Percentiles rank a stretch among this genome's conserved stretches.
These are phyloP conservation scores for Pleurotus platypus DNA, from an alignment of 768 basidiomycete species.

Conservation along the genomic window DNA sequence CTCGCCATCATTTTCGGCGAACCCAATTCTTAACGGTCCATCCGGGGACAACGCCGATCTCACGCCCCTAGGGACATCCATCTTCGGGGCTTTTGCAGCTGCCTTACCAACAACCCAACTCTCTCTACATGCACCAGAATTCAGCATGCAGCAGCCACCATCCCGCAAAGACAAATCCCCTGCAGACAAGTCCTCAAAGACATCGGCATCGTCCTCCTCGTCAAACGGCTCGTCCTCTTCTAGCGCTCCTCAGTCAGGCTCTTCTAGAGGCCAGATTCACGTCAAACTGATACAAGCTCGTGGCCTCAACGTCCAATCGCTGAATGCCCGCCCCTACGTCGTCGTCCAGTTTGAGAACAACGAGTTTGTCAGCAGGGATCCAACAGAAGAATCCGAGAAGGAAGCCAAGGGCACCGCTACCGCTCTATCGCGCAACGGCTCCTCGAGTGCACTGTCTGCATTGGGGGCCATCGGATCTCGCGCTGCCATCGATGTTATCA, in stretches of 20 bases:
- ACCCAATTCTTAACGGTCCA: conserved; percentile 30
- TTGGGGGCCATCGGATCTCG: conserved; percentile 60
- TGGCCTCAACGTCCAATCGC: conserved; percentile 68
- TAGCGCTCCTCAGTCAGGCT: conserved; percentile 27
- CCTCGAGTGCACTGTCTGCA: conserved; percentile 62
- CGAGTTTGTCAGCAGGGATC: conserved; percentile 93
- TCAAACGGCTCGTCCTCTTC: conserved; percentile 22
- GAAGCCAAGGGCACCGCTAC: conserved; percentile 82
- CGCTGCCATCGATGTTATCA: conserved; percentile 30
- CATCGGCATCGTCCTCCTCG: conserved; percentile 38
- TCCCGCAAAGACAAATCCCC: conserved; percentile 23
- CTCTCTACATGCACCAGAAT: conserved; percentile 83
- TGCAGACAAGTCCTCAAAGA: conserved; percentile 29
- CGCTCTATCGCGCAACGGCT: conserved; percentile 43
- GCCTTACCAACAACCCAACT: conserved; percentile 55
- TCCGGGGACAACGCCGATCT: conserved; percentile 43
- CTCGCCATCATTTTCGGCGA: conserved; percentile 21
- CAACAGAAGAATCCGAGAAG: conserved; percentile 81
- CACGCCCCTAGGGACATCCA: conserved; percentile 39
- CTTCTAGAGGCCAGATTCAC: conserved; percentile 74
- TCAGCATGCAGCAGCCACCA: conserved; percentile 72
- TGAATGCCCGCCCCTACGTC: conserved; percentile 78
- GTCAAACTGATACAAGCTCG: conserved; percentile 95
- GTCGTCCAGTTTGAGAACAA: conserved; percentile 99
- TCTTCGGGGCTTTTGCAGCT: conserved; percentile 46